phyloP scores from a whole-genome alignment of 106 monocot genomes.

The Cymbidium sinense region DNA sequence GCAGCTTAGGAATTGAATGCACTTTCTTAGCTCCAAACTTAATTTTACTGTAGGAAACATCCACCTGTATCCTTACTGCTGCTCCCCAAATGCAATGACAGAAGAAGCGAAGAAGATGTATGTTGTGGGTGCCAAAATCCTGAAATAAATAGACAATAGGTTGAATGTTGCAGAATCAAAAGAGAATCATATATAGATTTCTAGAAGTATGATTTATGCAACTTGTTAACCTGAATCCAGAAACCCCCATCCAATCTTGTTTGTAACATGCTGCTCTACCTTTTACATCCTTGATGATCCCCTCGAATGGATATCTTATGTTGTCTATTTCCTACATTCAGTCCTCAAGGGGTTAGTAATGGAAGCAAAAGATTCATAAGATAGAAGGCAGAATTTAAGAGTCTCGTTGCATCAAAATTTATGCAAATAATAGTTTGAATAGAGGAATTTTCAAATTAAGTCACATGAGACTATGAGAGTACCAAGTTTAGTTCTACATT shows the following conservation, averaged over 20 bases:
- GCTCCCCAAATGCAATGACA: slow-evolving; percentile 69
- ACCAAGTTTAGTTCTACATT: too few relatives aligned
- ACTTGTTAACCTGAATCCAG: slow-evolving; percentile 56
- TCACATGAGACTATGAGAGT: too few relatives aligned
- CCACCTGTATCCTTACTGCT: slow-evolving; percentile 80
- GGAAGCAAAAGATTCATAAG: background rate
- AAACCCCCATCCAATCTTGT: slow-evolving; percentile 75
- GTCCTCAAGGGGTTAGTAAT: background rate
- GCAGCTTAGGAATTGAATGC: too few relatives aligned
- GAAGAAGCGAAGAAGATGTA: slow-evolving; percentile 92
- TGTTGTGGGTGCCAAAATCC: slow-evolving; percentile 85
- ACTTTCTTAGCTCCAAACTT: too few relatives aligned
- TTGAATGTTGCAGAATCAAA: background rate
- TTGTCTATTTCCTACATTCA: slow-evolving; percentile 19
- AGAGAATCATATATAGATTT: background rate
- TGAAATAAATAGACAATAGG: slow-evolving; percentile 14
- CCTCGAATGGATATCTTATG: slow-evolving; percentile 19
- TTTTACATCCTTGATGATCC: slow-evolving; percentile 56
- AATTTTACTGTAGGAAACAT: background rate
- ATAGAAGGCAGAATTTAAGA: background rate
- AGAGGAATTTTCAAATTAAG: too few relatives aligned
- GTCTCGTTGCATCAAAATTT: background rate
- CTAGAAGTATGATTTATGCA: background rate
- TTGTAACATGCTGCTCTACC: slow-evolving; percentile 65
- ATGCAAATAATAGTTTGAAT: too few relatives aligned